phyloP scores from a whole-genome alignment of 164 flowering plant species.

The Aristolochia contorta region DNA sequence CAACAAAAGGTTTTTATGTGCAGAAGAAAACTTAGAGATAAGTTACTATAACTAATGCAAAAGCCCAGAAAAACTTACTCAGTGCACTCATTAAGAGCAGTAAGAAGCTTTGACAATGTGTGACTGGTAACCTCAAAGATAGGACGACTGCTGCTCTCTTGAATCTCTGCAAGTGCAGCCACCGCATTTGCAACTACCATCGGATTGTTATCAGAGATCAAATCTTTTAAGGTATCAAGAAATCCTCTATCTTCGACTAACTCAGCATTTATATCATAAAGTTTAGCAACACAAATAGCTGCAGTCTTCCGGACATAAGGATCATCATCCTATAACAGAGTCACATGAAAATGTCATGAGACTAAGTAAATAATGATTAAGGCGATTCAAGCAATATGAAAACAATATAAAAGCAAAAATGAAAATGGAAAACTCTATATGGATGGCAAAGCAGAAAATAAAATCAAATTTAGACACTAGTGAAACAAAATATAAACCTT shows the following conservation, averaged over 20 bases:
- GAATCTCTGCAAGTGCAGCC: constrained; percentile 97
- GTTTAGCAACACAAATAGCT: constrained; percentile 97
- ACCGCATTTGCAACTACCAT: constrained; percentile 99
- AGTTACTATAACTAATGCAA: no score
- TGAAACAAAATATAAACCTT: constrained; percentile 44
- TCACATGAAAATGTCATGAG: constrained; percentile 3
- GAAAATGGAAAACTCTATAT: background rate
- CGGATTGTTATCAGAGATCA: constrained; percentile 97
- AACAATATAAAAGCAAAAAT: background rate
- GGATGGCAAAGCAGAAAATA: background rate
- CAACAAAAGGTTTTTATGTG: no score
- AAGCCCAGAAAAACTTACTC: constrained; percentile 43
- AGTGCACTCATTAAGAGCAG: constrained; percentile 96
- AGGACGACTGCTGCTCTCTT: constrained; percentile 74
- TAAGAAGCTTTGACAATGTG: constrained; percentile 88
- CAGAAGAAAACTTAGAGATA: no score
- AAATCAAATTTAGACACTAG: background rate
- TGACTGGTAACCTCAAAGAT: constrained; percentile 85
- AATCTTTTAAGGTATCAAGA: constrained; percentile 87
- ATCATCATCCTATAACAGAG: constrained; percentile 83
- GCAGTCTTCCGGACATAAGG: constrained; percentile 99
- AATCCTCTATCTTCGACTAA: constrained; percentile 98
- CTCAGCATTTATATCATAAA: constrained; percentile 97
- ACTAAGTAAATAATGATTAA: background rate
- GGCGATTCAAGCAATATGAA: background rate